Base-by-base conservation (phyloP, 2,329 filamentous ascomycete species). In the Penicillium freii region DNA sequence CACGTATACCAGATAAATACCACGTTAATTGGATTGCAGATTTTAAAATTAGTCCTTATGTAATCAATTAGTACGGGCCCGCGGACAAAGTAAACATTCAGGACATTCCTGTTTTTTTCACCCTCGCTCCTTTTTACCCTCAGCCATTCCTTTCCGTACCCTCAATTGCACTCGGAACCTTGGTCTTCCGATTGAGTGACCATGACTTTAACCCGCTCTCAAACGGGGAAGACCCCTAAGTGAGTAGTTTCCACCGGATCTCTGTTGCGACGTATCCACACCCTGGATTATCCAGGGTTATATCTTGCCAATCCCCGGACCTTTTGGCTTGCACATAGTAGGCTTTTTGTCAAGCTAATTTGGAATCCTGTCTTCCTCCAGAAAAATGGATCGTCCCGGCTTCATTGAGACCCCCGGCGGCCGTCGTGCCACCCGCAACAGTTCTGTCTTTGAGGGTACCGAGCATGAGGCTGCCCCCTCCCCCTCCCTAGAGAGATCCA, bases 351-450 rank as follows among this genome's bases (percentile, higher is more conserved):
- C 46, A 45, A 50, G 40, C 52, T 61, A 51, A 65, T 27, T 9
- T 44, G 51, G 23, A 54, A 56, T 59, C 33, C 44, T 38, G 57
- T 47, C 54, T 44, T 42, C 50, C 15, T 46, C 29, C 60, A 84
- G 82, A 69, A 83, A 83, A 72, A 74, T 78, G 51, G 75, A 79
- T 51, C 77, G 79, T 55, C 77, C 78, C 43, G 80, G 78, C 48
- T 83, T 78, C 64, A 77, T 83, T 47, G 77, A 82, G 62, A 83
- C 81, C 15, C 81, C 81, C 53, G 73, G 76, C 56, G 73, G 76
- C 57, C 70, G 74, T 56, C 77, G 79, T 53, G 67, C 71, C 42
- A 77, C 73, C 54, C 76, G 79, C 57, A 78, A 73, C 65, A 78
- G 77, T 61, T 71, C 66, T n/a, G 68, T 68, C 52, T 67, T 73